These are phyloP conservation scores for Clonostachys chloroleuca DNA, from an alignment of 2,329 filamentous ascomycete genomes.

Conservation along the genomic window DNA sequence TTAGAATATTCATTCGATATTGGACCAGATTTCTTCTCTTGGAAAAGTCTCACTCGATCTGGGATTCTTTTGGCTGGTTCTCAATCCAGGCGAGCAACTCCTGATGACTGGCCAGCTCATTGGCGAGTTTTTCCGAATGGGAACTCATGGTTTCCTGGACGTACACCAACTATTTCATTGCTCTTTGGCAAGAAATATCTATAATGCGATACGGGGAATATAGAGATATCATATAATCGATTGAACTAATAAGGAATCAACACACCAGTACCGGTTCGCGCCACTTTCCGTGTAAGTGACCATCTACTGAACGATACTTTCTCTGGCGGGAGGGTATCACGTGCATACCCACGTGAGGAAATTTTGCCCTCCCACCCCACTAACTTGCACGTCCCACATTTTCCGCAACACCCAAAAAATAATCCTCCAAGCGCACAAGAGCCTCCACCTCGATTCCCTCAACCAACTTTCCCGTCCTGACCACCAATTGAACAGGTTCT, in stretches of 20 bases:
- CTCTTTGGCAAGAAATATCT: neutral
- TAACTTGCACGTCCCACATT: constrained; percentile 11
- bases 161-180: neutral
- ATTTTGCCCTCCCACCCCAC: constrained; percentile 23
- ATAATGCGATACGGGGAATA: no score
- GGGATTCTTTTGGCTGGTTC: constrained; percentile 4
- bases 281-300: neutral
- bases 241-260: no score
- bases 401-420: constrained; percentile 13
- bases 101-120: constrained; percentile 1
- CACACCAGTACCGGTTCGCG: neutral
- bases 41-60: constrained; percentile 1
- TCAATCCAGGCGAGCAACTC: constrained; percentile 7
- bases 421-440: neutral
- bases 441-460: constrained; percentile 3
- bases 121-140: neutral
- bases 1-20: neutral
- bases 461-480: constrained; percentile 23
- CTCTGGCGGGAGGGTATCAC: constrained; percentile 13
- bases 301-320: neutral
- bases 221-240: no score
- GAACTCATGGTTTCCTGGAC: neutral
- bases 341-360: constrained; percentile 23
- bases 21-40: neutral
- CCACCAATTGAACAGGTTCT: constrained; percentile 73